These are phyloP conservation scores for Hepatocystis sp. DNA, from an alignment of 169 alveolate genomes.

Conservation along the genomic window DNA sequence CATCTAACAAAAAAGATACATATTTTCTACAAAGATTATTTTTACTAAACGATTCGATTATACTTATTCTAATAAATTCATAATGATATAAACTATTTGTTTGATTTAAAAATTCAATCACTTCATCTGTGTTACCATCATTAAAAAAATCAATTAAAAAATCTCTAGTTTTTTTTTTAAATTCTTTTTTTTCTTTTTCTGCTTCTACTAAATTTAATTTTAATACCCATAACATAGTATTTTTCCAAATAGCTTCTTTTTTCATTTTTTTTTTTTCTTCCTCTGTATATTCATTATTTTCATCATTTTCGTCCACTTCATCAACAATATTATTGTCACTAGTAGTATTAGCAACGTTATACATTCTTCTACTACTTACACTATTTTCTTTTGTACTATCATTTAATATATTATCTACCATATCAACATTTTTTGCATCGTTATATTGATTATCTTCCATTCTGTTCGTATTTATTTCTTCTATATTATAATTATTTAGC, in stretches of 20 bases:
- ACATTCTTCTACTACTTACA: no score
- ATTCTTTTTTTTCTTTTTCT: conserved; percentile 66
- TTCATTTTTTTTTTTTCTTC: conserved; percentile 43
- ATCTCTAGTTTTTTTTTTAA: conserved; percentile 57
- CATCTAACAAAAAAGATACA: conserved; percentile 46
- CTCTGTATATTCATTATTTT: conserved; percentile 15
- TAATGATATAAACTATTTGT: conserved; percentile 58
- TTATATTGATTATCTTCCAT: no score
- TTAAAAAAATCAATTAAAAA: conserved; percentile 65
- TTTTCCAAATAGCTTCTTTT: conserved; percentile 69
- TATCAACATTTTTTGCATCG: no score
- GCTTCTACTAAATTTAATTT: conserved; percentile 48
- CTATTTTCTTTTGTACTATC: no score
- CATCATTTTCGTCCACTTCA: not conserved
- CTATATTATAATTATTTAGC: no score
- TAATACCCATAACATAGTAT: conserved; percentile 59
- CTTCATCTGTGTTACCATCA: conserved; percentile 73
- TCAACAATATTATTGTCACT: not conserved
- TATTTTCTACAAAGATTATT: conserved; percentile 69
- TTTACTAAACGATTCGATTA: conserved; percentile 68
- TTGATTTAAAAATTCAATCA: conserved; percentile 54
- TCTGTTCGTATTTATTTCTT: not conserved
- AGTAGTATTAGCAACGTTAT: no score
- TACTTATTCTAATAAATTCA: conserved; percentile 72
- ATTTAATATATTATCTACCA: no score